These are phyloP conservation scores for Colletotrichum sidae DNA, from an alignment of 2,329 filamentous ascomycete species.

Conservation along the genomic window DNA sequence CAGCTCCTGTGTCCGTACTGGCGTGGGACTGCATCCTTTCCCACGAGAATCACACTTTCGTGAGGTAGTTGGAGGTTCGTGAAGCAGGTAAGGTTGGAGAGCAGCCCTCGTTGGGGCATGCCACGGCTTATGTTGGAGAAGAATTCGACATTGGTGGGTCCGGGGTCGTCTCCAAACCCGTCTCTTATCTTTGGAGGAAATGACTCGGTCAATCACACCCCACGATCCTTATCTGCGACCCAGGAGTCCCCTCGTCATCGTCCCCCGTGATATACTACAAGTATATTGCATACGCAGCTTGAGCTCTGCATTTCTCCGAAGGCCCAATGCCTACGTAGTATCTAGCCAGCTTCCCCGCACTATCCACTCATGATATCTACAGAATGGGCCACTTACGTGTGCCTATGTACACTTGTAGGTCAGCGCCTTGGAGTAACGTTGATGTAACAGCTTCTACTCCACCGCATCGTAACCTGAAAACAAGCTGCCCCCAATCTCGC, in stretches of 20 bases:
- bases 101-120: constrained; percentile 22
- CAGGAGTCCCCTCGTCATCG: neutral
- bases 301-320: constrained; percentile 13
- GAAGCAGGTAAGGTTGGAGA: constrained; percentile 32
- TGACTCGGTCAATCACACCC: constrained; percentile 25
- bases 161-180: constrained; percentile 17
- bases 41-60: neutral
- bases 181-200: constrained; percentile 28
- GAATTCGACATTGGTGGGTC: constrained; percentile 20
- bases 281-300: neutral
- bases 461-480: no score
- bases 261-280: neutral
- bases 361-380: constrained; percentile 22
- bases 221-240: constrained; percentile 13
- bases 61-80: constrained; percentile 24
- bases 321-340: neutral
- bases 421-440: constrained; percentile 1
- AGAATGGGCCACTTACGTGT: neutral
- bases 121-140: constrained; percentile 37
- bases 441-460: no score
- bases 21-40: constrained; percentile 33
- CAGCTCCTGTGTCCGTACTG: constrained; percentile 1
- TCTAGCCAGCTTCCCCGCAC: constrained; percentile 29
- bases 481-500: no score
- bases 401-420: no score